These are phyloP conservation scores for Thamnidium elegans DNA, from an alignment of 192 early-diverging fungal genomes.

Conservation along the genomic window DNA sequence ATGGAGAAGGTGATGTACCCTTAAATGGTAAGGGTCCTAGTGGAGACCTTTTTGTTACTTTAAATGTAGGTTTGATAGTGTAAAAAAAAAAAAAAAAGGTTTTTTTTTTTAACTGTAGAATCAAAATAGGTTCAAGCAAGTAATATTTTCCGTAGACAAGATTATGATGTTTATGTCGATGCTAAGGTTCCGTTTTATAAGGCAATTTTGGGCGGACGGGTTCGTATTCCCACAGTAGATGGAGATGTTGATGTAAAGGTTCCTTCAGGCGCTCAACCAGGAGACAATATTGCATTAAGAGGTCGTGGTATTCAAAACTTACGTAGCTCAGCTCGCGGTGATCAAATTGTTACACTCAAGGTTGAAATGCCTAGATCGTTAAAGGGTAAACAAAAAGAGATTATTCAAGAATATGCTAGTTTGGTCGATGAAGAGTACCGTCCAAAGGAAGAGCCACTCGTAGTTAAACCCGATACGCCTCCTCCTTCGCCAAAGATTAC, in stretches of 20 bases:
- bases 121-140: slow-evolving; percentile 30
- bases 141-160: slow-evolving; percentile 81
- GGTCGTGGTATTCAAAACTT: slow-evolving; percentile 72
- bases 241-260: slow-evolving; percentile 93
- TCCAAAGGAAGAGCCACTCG: slow-evolving; percentile 1
- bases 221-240: slow-evolving; percentile 90
- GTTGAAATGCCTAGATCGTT: slow-evolving; percentile 74
- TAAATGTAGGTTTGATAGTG: slow-evolving; percentile 52
- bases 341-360: slow-evolving; percentile 88
- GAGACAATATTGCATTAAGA: slow-evolving; percentile 77
- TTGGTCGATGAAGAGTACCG: slow-evolving; percentile 39
- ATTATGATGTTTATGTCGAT: slow-evolving; percentile 73
- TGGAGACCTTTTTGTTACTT: slow-evolving; percentile 84
- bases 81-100: not conserved
- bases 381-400: slow-evolving; percentile 46
- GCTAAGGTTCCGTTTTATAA: slow-evolving; percentile 77
- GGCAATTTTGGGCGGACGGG: slow-evolving; percentile 84
- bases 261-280: slow-evolving; percentile 83
- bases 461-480: slow-evolving; percentile 11
- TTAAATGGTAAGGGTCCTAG: slow-evolving; percentile 63
- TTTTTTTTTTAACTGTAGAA: not conserved
- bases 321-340: slow-evolving; percentile 63
- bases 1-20: slow-evolving; percentile 82
- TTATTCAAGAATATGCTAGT: slow-evolving; percentile 62
- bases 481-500: slow-evolving; percentile 14